Conservation (phyloP, 1,284 basidiomycete species). For the Flammula alnicola region DNA sequence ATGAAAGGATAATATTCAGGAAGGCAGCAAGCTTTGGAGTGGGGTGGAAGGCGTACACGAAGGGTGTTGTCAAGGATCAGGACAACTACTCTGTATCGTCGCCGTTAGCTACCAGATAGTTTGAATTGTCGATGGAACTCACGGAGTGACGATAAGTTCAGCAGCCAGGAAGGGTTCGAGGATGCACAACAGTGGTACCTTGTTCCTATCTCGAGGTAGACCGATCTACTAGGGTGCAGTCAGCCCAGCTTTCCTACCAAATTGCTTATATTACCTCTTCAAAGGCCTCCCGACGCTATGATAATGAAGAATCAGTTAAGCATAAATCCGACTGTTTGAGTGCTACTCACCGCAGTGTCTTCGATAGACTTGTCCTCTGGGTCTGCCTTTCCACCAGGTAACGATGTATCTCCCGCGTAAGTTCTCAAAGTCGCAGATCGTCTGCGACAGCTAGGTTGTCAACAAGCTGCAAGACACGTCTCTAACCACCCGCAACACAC, state of each 20-base stretch:
- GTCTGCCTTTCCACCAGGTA: slow-evolving; percentile 85
- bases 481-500: slow-evolving; percentile 27
- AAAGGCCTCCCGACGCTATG: slow-evolving; percentile 59
- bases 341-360: slow-evolving; percentile 72
- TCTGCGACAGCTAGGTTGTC: slow-evolving; percentile 40
- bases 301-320: too few relatives aligned
- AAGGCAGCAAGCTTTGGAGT: background rate
- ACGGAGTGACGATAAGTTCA: slow-evolving; percentile 81
- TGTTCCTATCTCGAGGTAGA: slow-evolving; percentile 68
- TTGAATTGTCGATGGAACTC: slow-evolving; percentile 30
- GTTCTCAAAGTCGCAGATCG: slow-evolving; percentile 72
- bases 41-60: slow-evolving; percentile 46
- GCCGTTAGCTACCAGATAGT: background rate
- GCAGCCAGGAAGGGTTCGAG: slow-evolving; percentile 79
- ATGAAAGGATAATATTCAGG: slow-evolving; percentile 8
- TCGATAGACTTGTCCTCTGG: slow-evolving; percentile 68
- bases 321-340: too few relatives aligned
- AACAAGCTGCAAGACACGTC: background rate
- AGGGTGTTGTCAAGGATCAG: slow-evolving; percentile 76
- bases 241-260: background rate
- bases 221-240: slow-evolving; percentile 61
- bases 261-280: slow-evolving; percentile 35
- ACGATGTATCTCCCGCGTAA: slow-evolving; percentile 83
- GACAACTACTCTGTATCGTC: slow-evolving; percentile 69
- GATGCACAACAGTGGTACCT: slow-evolving; percentile 74